A percentile compares a stretch with the other conserved stretches of the same genome.
These are phyloP conservation scores for Hemileia vastatrix DNA, from an alignment of 1,284 basidiomycete species.

Conservation along the genomic window DNA sequence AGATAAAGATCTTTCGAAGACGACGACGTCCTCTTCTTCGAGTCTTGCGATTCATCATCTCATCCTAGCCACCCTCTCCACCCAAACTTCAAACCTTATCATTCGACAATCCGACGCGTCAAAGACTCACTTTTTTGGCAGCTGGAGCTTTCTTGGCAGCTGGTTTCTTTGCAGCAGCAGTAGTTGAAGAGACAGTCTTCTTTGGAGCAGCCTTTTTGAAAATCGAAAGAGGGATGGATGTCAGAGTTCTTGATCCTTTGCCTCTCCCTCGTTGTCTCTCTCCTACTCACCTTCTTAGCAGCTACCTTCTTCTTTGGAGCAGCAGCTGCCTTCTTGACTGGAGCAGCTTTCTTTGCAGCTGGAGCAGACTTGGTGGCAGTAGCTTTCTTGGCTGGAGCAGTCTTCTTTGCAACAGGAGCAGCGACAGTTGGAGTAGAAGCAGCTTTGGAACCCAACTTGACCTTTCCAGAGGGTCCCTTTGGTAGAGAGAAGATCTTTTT, in stretches of 20 bases:
- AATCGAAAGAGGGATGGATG: not conserved
- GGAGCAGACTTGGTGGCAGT: not conserved
- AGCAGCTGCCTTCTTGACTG: not conserved
- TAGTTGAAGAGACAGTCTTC: conserved; percentile 21
- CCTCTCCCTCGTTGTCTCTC: not conserved
- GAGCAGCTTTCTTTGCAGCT: not conserved
- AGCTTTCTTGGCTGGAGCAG: conserved; percentile 9
- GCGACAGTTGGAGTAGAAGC: not conserved
- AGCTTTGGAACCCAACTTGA: conserved; percentile 25
- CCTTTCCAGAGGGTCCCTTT: conserved; percentile 29
- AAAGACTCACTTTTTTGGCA: conserved; percentile 21
- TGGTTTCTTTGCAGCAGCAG: conserved; percentile 16
- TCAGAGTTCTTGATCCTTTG: not conserved
- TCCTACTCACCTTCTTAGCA: conserved; percentile 7
- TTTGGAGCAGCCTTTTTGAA: conserved; percentile 9
- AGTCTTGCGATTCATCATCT: not conserved
- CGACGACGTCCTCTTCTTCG: too few species aligned
- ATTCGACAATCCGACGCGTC: not conserved
- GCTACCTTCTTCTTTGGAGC: conserved; percentile 2
- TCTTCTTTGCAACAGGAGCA: conserved; percentile 4
- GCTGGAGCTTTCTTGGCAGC: too few species aligned
- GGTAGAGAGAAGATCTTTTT: conserved; percentile 28
- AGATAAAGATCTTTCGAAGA: too few species aligned
- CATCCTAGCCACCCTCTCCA: not conserved
- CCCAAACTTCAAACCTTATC: not conserved